Conservation (phyloP, 2,329 filamentous ascomycete genomes). For the Zymoseptoria crescenta region DNA sequence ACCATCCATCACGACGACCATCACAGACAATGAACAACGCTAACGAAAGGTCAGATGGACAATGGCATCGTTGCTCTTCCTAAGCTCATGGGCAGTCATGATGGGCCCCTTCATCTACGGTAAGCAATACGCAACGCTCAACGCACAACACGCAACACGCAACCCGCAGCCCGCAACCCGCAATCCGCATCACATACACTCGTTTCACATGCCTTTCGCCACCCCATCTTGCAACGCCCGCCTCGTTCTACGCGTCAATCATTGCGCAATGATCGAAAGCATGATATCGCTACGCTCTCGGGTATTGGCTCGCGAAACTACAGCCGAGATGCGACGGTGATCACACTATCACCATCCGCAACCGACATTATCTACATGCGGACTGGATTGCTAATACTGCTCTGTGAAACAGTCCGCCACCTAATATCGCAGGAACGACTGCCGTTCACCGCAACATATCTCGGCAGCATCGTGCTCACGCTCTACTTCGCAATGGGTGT, state of each 20-base stretch:
- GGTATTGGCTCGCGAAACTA: slow-evolving; percentile 12
- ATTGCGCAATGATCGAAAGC: slow-evolving; percentile 6
- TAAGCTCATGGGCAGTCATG: slow-evolving; percentile 85
- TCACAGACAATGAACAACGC: slow-evolving; percentile 19
- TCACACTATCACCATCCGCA: background rate
- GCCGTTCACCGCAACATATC: slow-evolving; percentile 90
- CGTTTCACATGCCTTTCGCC: slow-evolving; percentile 3
- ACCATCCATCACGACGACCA: background rate
- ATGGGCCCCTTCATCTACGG: slow-evolving; percentile 82
- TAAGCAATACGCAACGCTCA: slow-evolving; percentile 29
- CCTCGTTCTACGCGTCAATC: slow-evolving; percentile 12
- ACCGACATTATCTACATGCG: background rate
- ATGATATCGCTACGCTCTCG: slow-evolving; percentile 1
- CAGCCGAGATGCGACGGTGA: slow-evolving; percentile 10
- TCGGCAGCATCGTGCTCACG: slow-evolving; percentile 83
- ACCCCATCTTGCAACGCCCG: slow-evolving; percentile 5
- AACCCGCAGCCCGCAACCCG: no score
- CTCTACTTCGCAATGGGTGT: slow-evolving; percentile 89
- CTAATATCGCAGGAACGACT: slow-evolving; percentile 75
- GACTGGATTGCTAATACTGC: slow-evolving; percentile 13
- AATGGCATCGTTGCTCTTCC: slow-evolving; percentile 80
- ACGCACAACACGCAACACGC: no score
- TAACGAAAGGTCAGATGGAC: slow-evolving; percentile 67
- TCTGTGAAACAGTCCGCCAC: slow-evolving; percentile 52
- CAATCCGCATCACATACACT: slow-evolving; percentile 10